A percentile compares a stretch with the other conserved stretches of the same genome.
Conservation (phyloP, 2,329 filamentous ascomycete species). For the Talaromyces sp. region DNA sequence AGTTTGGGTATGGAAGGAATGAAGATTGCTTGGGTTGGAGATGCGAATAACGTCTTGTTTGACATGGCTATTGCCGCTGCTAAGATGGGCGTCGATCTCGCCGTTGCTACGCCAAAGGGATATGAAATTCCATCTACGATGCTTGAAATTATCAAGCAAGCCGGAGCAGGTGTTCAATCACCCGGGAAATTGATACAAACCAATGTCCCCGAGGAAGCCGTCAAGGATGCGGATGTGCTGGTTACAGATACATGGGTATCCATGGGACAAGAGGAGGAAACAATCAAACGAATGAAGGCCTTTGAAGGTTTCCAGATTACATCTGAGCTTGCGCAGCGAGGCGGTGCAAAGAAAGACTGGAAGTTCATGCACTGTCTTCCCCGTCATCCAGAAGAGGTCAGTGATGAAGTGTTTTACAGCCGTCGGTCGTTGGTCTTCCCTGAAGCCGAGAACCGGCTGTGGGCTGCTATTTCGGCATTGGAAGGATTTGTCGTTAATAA, state of each 20-base stretch:
- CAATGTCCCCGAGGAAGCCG: conserved; percentile 74
- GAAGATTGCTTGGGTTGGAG: conserved; percentile 93
- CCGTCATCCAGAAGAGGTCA: conserved; percentile 86
- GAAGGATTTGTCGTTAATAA: conserved; percentile 94
- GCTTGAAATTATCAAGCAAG: conserved; percentile 65
- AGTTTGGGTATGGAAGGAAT: conserved; percentile 72
- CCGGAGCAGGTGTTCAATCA: conserved; percentile 55
- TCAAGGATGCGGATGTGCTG: conserved; percentile 81
- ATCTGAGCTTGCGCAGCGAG: conserved; percentile 73
- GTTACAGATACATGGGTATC: conserved; percentile 98
- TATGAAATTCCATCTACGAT: conserved; percentile 78
- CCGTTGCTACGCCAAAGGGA: conserved; percentile 80
- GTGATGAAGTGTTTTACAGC: conserved; percentile 91
- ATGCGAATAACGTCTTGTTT: conserved; percentile 95
- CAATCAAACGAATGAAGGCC: conserved; percentile 69
- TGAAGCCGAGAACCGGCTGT: conserved; percentile 92
- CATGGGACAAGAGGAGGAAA: conserved; percentile 93
- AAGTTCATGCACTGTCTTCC: conserved; percentile 99
- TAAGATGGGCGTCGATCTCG: conserved; percentile 81
- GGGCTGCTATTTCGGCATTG: conserved; percentile 81
- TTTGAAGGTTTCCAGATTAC: conserved; percentile 94
- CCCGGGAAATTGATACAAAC: conserved; percentile 72
- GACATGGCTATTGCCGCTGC: conserved; percentile 83
- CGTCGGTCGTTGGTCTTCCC: conserved; percentile 81
- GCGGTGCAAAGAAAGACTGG: conserved; percentile 84